Base-by-base conservation (phyloP, 306 rosid genomes). In the Quercus variabilis region DNA sequence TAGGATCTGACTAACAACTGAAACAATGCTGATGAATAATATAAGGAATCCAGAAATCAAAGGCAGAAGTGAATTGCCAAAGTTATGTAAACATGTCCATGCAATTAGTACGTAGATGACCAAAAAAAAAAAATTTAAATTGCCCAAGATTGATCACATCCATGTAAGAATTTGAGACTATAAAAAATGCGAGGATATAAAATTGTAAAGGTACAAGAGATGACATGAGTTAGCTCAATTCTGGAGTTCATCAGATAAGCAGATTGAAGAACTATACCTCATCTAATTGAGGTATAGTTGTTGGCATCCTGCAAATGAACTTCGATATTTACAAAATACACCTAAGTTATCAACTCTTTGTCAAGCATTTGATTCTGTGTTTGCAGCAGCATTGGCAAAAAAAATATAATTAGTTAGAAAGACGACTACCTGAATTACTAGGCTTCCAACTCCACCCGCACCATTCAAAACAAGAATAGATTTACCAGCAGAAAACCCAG, bases 391-490 rank as follows among this genome's bases (percentile, higher is more conserved):
- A 25, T 41, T 46, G 46, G 1, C 51, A 55, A 38, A 54, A 25
- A 30, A 54, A n/a, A 21, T 19, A 10, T n/a, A 4, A 63, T 10
- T 54, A 28, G 43, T 55, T 33, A 67, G 59, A 71, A 71, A 55
- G 31, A 4, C 5, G 18, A 19, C 55, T 81, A 95, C 99, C 99
- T 95, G 99, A 89, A 93, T 91, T 71, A 90, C 97, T 28, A 95
- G 83, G 87, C 97, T 93, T 80, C 99, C 99, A 79, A 93, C 99
- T 74, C 98, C 98, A 73, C 99, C 98, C 71, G 99, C 86, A 69
- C 97, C 99, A 83, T 93, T 95, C 23, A 95, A 86, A 79, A 95
- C 87, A 82, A 95, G 91, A 83, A 95, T 83, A 3, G 99, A 95
- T 91, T 93, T 93, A 60, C 97, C 97, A 28, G 97, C 43, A 26